These are phyloP conservation scores for Tympanopsis confertula DNA, from an alignment of 2,329 filamentous ascomycete species.

Conservation along the genomic window DNA sequence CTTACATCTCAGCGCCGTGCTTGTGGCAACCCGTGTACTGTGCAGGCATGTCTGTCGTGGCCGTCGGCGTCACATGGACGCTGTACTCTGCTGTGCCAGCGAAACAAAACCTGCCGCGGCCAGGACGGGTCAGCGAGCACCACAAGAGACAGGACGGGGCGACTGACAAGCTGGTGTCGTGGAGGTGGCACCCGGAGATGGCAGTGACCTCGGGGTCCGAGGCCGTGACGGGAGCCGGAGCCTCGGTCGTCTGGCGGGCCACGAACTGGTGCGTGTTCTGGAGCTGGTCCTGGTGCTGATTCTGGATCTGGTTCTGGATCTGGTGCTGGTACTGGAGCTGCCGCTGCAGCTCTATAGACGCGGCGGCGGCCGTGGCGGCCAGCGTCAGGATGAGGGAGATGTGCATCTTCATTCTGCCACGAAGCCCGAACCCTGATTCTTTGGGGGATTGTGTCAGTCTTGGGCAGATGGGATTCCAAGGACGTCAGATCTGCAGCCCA, in stretches of 20 bases:
- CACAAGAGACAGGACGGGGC: conserved; percentile 3
- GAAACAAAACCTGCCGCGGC: conserved; percentile 15
- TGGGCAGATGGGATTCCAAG: no score
- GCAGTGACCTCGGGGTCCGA: conserved; percentile 24
- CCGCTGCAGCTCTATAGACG: no score
- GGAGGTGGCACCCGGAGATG: conserved; percentile 38
- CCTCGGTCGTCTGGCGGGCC: conserved; percentile 7
- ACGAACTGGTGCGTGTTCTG: no score
- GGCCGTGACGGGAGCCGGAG: conserved; percentile 11
- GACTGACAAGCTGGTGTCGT: conserved; percentile 28
- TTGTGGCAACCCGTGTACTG: conserved; percentile 40
- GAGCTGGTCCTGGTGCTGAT: no score
- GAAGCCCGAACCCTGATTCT: no score
- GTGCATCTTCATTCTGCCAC: no score
- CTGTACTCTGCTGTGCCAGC: conserved; percentile 14
- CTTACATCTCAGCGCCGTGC: conserved; percentile 46
- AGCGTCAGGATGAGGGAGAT: no score
- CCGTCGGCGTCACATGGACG: conserved; percentile 15
- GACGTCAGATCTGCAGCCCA: no score
- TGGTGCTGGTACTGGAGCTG: no score
- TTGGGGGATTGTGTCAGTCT: no score
- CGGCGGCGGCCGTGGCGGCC: no score
- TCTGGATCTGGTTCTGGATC: no score
- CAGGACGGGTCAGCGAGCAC: conserved; percentile 1
- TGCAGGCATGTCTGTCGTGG: conserved; percentile 13